phyloP scores from a whole-genome alignment of 148 eudicot species.

The Vaccinium darrowii region DNA sequence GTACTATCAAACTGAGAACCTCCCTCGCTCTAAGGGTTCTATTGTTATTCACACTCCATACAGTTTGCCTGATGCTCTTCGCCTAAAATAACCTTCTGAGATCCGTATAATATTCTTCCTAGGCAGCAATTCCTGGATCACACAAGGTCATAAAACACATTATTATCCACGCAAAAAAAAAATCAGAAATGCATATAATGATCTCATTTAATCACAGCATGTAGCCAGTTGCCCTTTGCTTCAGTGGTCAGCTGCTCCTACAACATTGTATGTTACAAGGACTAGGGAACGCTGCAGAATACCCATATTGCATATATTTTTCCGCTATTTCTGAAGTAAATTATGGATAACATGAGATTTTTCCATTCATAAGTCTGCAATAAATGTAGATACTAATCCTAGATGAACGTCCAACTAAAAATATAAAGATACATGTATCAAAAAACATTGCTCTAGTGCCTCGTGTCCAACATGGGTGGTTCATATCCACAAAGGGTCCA shows the following conservation, averaged over 20 bases:
- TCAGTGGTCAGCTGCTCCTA: background rate
- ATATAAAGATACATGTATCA: too few species aligned
- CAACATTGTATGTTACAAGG: too few species aligned
- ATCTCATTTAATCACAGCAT: background rate
- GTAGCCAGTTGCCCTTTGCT: background rate
- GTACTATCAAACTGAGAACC: constrained; percentile 23
- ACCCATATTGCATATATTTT: too few species aligned
- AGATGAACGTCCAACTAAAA: too few species aligned
- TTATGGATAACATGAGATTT: too few species aligned
- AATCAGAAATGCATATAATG: background rate
- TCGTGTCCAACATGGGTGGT: too few species aligned
- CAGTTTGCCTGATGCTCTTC: constrained; percentile 23
- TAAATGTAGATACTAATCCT: too few species aligned
- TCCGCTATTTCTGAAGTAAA: too few species aligned
- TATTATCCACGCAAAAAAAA: background rate
- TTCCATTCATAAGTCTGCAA: too few species aligned
- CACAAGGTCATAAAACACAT: background rate
- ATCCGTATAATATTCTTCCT: constrained; percentile 35
- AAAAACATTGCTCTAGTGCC: too few species aligned
- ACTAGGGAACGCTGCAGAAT: too few species aligned
- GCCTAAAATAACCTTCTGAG: constrained; percentile 18
- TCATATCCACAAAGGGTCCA: too few species aligned
- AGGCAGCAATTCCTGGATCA: constrained; percentile 68
- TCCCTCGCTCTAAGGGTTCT: constrained; percentile 9
- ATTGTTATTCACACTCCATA: constrained; percentile 23